Conservation (phyloP, 768 basidiomycete species). For the Tremella mesenterica region DNA sequence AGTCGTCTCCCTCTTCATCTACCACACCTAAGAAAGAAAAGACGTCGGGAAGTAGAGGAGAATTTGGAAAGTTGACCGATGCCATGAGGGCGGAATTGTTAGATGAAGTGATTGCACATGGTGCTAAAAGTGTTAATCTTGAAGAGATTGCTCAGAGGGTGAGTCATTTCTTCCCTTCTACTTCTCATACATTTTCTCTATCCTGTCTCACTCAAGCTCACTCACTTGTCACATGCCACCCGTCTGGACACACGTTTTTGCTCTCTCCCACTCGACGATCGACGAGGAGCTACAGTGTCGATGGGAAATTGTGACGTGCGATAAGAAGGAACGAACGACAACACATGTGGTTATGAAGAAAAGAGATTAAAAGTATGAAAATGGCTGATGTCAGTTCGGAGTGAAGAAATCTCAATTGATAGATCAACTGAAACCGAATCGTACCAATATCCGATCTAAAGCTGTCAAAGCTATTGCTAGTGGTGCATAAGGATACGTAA, state of each 20-base stretch:
- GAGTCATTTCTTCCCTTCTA: background rate
- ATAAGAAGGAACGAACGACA: too few relatives aligned
- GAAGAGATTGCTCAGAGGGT: conserved; percentile 3
- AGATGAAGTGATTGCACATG: conserved; percentile 6
- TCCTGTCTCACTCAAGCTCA: too few relatives aligned
- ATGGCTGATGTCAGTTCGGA: background rate
- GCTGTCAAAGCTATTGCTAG: background rate
- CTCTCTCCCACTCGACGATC: too few relatives aligned
- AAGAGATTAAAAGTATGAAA: too few relatives aligned
- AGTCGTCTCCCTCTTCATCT: too few relatives aligned
- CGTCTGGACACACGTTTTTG: too few relatives aligned
- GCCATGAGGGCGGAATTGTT: conserved; percentile 1
- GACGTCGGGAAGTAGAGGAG: background rate
- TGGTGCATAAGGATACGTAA: background rate
- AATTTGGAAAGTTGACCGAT: background rate
- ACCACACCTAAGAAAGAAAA: background rate
- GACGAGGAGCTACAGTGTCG: too few relatives aligned
- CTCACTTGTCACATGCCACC: too few relatives aligned
- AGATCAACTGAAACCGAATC: conserved; percentile 5
- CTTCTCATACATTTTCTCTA: background rate
- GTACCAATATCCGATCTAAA: background rate
- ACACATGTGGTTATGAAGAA: too few relatives aligned
- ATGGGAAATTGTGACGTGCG: too few relatives aligned
- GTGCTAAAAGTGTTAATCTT: conserved; percentile 1
- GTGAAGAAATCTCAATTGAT: conserved; percentile 5